Evolutionary conservation across 257 asterid species (phyloP).

Genomic region (Thymus quinquecostatus): DNA sequence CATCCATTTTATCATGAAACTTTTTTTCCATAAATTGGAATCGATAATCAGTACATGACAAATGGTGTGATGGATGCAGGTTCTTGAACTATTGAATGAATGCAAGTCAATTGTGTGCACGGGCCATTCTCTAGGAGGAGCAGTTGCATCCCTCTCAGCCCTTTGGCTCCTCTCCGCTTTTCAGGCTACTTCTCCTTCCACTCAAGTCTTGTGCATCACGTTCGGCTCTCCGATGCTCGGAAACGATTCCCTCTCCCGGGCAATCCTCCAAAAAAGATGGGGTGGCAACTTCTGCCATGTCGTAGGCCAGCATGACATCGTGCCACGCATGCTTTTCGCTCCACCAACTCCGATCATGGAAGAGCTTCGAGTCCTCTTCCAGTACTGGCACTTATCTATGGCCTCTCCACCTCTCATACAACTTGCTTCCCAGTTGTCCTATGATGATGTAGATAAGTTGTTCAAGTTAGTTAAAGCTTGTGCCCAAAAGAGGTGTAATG

Average conservation of each 20-base stretch:
- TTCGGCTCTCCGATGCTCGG: slow-evolving; percentile 89
- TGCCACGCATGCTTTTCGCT: slow-evolving; percentile 74
- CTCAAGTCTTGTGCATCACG: slow-evolving; percentile 63
- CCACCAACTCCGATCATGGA: slow-evolving; percentile 48
- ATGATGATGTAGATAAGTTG: slow-evolving; percentile 40
- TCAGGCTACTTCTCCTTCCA: slow-evolving; percentile 45
- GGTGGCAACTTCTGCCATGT: slow-evolving; percentile 78
- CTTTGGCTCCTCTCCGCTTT: slow-evolving; percentile 67
- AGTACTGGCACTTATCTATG: slow-evolving; percentile 55
- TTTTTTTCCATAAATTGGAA: too few relatives aligned
- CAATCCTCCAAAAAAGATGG: slow-evolving; percentile 79
- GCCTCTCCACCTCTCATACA: slow-evolving; percentile 35
- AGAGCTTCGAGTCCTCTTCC: slow-evolving; percentile 45
- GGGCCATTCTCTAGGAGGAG: slow-evolving; percentile 83
- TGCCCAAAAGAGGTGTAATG: slow-evolving; percentile 41
- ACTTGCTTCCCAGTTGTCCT: slow-evolving; percentile 35
- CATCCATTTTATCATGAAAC: too few relatives aligned
- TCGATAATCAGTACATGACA: too few relatives aligned
- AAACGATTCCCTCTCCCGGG: slow-evolving; percentile 60
- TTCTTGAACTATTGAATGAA: slow-evolving; percentile 52
- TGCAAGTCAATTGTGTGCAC: slow-evolving; percentile 71
- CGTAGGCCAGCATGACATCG: slow-evolving; percentile 67
- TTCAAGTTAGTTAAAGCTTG: slow-evolving; percentile 44
- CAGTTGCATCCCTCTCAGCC: slow-evolving; percentile 77
- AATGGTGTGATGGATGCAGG: slow-evolving; percentile 44